A percentile compares a stretch with the other conserved stretches of the same genome.
Evolutionary conservation across 495 filamentous ascomycete genomes (phyloP).

Genomic region (Jackrogersella minutella): DNA sequence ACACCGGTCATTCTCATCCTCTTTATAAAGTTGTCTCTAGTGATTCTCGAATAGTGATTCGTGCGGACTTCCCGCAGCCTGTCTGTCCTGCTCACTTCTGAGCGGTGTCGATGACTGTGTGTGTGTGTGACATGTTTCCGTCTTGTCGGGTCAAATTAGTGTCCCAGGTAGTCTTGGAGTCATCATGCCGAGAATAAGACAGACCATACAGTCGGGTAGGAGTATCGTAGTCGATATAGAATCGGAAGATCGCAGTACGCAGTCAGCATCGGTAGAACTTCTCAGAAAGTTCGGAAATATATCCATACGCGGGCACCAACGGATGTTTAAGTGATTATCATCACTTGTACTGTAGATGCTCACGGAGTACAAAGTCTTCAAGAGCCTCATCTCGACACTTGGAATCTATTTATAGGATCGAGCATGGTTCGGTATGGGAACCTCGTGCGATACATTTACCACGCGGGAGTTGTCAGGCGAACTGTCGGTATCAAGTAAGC

Average conservation of each 20-base stretch:
- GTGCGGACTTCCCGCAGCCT: conserved; percentile 23
- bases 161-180: conserved; percentile 16
- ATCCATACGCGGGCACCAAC: neutral
- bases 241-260: neutral
- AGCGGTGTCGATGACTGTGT: conserved; percentile 34
- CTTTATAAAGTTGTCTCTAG: neutral
- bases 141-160: conserved; percentile 10
- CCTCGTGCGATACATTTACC: neutral
- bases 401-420: neutral
- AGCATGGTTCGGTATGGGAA: neutral
- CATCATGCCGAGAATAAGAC: conserved; percentile 30
- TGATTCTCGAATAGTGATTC: conserved; percentile 23
- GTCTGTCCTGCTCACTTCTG: neutral
- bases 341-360: neutral
- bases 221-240: neutral
- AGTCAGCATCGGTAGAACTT: conserved; percentile 12
- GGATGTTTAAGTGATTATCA: neutral
- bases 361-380: neutral
- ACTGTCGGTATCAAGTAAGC: neutral
- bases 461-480: neutral
- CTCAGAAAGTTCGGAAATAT: neutral
- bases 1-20: conserved; percentile 15
- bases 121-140: conserved; percentile 23
- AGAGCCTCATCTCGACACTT: conserved; percentile 14
- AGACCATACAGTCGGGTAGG: conserved; percentile 9